Evolutionary conservation across 805 yeast species (phyloP).

Genomic region (Wickerhamiella kurtzmanii): DNA sequence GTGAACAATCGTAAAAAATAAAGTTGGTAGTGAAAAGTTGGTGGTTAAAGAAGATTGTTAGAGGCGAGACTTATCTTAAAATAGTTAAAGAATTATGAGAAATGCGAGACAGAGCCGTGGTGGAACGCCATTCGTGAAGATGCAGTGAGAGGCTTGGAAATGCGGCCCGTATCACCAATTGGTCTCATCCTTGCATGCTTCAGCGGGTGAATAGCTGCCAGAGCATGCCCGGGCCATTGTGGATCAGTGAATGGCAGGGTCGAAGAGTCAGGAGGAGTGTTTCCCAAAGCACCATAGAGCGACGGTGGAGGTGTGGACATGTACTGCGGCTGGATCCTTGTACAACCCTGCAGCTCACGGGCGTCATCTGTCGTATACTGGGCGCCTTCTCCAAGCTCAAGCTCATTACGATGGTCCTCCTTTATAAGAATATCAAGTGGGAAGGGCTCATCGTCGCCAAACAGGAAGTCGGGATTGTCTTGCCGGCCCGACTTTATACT

Average conservation of each 20-base stretch:
- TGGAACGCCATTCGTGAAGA: not conserved
- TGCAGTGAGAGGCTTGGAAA: not conserved
- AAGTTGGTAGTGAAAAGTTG: too few species aligned
- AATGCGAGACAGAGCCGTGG: not conserved
- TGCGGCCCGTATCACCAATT: not conserved
- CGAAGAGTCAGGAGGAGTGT: not conserved
- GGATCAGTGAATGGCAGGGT: not conserved
- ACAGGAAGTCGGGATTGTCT: not conserved
- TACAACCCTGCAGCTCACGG: too few species aligned
- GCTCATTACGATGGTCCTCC: slow-evolving; percentile 3
- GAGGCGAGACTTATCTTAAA: too few species aligned
- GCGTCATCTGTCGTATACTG: too few species aligned
- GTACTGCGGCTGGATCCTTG: not conserved
- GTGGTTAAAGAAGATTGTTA: too few species aligned
- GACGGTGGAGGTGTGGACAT: not conserved
- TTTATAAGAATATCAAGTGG: slow-evolving; percentile 11
- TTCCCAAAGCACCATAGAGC: not conserved
- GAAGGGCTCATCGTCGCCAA: slow-evolving; percentile 8
- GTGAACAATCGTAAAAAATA: too few species aligned
- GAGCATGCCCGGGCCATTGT: not conserved
- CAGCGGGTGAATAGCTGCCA: not conserved
- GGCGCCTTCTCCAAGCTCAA: not conserved
- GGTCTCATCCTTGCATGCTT: not conserved
- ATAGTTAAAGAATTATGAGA: not conserved
- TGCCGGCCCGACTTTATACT: not conserved